Percentiles rank a stretch among this genome's conserved stretches.
phyloP scores from a whole-genome alignment of 768 basidiomycete genomes.

The Fistulinella prunicolor region DNA sequence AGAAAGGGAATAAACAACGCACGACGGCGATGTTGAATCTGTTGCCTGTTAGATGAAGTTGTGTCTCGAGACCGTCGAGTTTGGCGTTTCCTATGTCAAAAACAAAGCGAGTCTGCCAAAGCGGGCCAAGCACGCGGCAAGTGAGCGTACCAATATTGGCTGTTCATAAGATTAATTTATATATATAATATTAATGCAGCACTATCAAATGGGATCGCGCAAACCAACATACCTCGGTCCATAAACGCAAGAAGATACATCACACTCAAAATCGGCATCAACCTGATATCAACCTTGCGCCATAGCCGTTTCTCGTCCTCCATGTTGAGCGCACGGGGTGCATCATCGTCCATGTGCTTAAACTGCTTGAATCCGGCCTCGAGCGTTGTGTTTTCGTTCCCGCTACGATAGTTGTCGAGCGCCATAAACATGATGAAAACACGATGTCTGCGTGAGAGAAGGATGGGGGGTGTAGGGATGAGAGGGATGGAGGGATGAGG shows the following conservation, averaged over 20 bases:
- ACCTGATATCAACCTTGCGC: conserved; percentile 54
- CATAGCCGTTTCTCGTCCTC: conserved; percentile 54
- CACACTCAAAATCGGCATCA: conserved; percentile 56
- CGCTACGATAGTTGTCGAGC: background rate
- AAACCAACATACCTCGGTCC: conserved; percentile 48
- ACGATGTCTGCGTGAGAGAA: background rate
- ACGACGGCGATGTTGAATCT: conserved; percentile 69
- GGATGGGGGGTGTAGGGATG: no score
- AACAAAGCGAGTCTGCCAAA: background rate
- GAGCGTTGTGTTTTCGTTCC: background rate
- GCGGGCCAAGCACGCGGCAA: background rate
- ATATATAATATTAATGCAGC: no score
- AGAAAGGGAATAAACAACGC: conserved; percentile 9
- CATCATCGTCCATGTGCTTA: background rate
- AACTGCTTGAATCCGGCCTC: background rate
- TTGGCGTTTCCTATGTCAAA: conserved; percentile 55
- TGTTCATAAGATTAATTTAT: no score
- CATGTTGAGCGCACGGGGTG: conserved; percentile 6
- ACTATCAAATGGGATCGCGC: background rate
- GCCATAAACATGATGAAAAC: background rate
- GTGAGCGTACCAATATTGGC: conserved; percentile 52
- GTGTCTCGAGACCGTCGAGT: conserved; percentile 55
- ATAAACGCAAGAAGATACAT: conserved; percentile 65
- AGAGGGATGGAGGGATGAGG: background rate
- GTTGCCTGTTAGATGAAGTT: conserved; percentile 57